phyloP scores from a whole-genome alignment of 83 land plant genomes.

The Diphasiastrum complanatum region DNA sequence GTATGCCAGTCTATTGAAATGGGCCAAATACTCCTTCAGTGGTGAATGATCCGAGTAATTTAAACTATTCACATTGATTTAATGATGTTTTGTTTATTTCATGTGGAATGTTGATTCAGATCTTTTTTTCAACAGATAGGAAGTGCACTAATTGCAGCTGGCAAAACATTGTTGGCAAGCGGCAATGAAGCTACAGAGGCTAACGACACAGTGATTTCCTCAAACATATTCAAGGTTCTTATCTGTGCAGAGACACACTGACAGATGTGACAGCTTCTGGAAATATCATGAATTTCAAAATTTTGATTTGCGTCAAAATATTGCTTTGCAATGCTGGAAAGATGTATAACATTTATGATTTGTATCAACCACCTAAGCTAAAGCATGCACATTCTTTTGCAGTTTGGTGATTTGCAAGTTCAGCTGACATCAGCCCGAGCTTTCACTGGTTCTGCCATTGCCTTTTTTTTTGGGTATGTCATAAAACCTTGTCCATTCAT shows the following conservation, averaged over 20 bases:
- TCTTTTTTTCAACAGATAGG: no score
- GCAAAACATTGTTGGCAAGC: constrained; percentile 44
- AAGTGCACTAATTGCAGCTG: constrained; percentile 45
- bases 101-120: no score
- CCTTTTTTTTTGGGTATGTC: constrained; percentile 58
- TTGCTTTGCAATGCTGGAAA: not conserved
- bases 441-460: constrained; percentile 51
- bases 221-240: constrained; percentile 51
- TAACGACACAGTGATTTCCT: constrained; percentile 32
- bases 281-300: no score
- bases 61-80: no score
- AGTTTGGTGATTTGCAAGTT: constrained; percentile 77
- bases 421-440: constrained; percentile 56
- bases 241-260: not conserved
- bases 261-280: no score
- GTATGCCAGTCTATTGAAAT: no score
- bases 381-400: constrained; percentile 8
- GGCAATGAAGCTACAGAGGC: constrained; percentile 28
- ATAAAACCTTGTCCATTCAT: not conserved
- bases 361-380: not conserved
- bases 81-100: no score
- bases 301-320: not conserved
- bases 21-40: no score
- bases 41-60: no score
- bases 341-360: not conserved